phyloP scores from a whole-genome alignment of 208 protist genomes.

The Trypanosoma mega region DNA sequence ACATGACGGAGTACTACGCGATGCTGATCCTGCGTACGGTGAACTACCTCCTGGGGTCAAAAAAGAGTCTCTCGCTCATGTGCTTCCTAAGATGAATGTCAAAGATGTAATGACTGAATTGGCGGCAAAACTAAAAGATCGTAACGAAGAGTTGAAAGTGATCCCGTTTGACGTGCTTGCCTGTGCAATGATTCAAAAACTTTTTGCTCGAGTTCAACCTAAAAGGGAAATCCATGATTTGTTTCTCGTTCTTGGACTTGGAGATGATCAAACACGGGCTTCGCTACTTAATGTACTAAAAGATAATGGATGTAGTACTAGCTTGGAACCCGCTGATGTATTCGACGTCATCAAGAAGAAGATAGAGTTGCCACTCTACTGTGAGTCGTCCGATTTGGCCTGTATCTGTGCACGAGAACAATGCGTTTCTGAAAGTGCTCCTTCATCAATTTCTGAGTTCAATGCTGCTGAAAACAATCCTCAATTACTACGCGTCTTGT shows the following conservation, averaged over 20 bases:
- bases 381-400: neutral
- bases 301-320: neutral
- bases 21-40: slow-evolving; percentile 5
- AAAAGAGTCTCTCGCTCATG: neutral
- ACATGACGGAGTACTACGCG: neutral
- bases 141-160: too few species aligned
- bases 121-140: too few species aligned
- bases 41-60: neutral
- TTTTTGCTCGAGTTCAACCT: neutral
- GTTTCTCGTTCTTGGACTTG: slow-evolving; percentile 13
- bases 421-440: neutral
- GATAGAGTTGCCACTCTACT: slow-evolving; percentile 7
- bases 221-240: slow-evolving; percentile 4
- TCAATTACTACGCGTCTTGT: slow-evolving; percentile 7
- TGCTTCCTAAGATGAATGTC: neutral
- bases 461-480: neutral
- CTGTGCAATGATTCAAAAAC: neutral
- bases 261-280: neutral
- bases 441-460: too few species aligned
- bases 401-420: neutral
- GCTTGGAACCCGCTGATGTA: neutral
- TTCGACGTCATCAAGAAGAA: slow-evolving; percentile 7
- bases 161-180: slow-evolving; percentile 9
- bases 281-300: neutral
- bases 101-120: neutral